Evolutionary conservation across 73 alveolate genomes (phyloP).

Genomic region (Blepharisma japonicum): DNA sequence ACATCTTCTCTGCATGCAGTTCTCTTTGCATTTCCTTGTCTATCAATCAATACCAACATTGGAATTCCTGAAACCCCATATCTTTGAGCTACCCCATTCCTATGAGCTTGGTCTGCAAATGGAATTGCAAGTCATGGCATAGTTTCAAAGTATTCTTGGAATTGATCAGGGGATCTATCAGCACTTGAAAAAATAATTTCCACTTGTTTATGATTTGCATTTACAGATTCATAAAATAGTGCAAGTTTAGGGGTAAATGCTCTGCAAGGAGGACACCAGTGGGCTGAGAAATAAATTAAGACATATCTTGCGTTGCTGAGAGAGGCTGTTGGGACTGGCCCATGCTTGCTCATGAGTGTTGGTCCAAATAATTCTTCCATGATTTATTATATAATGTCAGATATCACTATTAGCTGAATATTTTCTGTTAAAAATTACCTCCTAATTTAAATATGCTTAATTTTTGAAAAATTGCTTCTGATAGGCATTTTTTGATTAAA

Average conservation of each 20-base stretch:
- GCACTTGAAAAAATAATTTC: conserved; percentile 38
- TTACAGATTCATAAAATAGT: conserved; percentile 34
- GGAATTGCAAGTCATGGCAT: conserved; percentile 55
- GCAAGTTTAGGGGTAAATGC: conserved; percentile 65
- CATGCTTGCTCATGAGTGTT: conserved; percentile 23
- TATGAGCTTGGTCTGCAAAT: conserved; percentile 27
- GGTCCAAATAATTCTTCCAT: conserved; percentile 30
- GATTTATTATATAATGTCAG: no score
- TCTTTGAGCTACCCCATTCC: conserved; percentile 34
- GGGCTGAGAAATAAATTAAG: conserved; percentile 64
- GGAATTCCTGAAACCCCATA: conserved; percentile 53
- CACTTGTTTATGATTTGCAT: conserved; percentile 18
- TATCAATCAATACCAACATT: conserved; percentile 37
- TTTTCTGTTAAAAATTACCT: no score
- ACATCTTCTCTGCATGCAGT: conserved; percentile 51
- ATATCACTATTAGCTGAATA: no score
- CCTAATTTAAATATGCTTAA: no score
- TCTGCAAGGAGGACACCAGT: conserved; percentile 72
- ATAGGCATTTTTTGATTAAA: no score
- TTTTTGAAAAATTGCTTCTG: no score
- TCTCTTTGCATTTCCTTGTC: conserved; percentile 44
- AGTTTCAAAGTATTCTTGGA: conserved; percentile 40
- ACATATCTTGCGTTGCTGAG: conserved; percentile 41
- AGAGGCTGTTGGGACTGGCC: conserved; percentile 37
- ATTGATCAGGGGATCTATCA: conserved; percentile 32